These are phyloP conservation scores for Crithidia mellificae DNA, from an alignment of 208 protist genomes.

Conservation along the genomic window DNA sequence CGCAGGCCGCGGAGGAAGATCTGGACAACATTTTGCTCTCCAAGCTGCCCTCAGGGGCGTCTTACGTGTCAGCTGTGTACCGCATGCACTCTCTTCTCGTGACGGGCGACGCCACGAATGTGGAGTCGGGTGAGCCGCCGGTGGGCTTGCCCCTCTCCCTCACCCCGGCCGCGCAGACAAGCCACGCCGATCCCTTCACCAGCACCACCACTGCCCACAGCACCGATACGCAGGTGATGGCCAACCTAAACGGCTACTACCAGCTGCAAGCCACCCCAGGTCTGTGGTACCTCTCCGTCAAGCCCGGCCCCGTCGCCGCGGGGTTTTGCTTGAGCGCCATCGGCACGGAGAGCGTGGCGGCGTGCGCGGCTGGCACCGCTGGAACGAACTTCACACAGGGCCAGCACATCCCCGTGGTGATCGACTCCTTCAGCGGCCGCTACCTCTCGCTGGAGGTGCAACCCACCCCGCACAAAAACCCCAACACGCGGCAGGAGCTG, in stretches of 20 bases:
- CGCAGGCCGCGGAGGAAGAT: constrained; percentile 81
- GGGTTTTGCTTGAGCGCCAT: constrained; percentile 60
- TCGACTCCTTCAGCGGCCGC: constrained; percentile 61
- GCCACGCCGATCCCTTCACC: not conserved
- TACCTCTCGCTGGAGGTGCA: constrained; percentile 34
- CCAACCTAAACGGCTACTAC: constrained; percentile 95
- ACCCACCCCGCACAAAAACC: not conserved
- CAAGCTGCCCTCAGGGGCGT: constrained; percentile 39
- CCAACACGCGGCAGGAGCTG: not conserved
- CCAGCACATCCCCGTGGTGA: constrained; percentile 46
- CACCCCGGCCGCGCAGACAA: constrained; percentile 10
- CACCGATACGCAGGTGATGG: constrained; percentile 97
- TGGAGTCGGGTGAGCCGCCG: constrained; percentile 26
- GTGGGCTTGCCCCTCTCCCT: constrained; percentile 86
- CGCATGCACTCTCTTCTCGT: constrained; percentile 90
- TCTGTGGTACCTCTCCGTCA: constrained; percentile 80
- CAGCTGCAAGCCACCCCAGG: constrained; percentile 95
- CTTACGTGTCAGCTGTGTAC: constrained; percentile 74
- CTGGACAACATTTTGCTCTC: constrained; percentile 96
- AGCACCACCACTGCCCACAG: not conserved
- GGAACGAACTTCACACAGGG: constrained; percentile 25
- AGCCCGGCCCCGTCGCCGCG: constrained; percentile 53
- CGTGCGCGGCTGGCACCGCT: constrained; percentile 9
- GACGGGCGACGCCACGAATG: constrained; percentile 61
- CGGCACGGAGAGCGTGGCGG: constrained; percentile 11